phyloP scores from a whole-genome alignment of 352 stramenopile genomes.

The Plasmopara viticola region DNA sequence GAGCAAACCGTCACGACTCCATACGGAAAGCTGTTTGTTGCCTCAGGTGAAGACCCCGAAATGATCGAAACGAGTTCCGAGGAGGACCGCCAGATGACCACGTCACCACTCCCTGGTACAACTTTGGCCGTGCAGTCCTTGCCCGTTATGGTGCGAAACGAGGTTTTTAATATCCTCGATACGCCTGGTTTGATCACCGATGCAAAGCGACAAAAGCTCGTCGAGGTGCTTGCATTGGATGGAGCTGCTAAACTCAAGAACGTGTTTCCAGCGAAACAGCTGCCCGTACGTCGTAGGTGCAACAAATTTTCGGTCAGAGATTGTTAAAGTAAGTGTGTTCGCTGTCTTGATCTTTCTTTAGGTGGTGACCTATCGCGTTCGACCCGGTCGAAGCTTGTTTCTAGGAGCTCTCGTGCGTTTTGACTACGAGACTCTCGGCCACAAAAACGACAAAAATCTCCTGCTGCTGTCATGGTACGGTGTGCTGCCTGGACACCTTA shows the following conservation, averaged over 20 bases:
- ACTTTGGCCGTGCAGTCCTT: constrained; percentile 83
- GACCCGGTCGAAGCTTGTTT: constrained; percentile 67
- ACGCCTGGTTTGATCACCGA: constrained; percentile 76
- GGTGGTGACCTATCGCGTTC: constrained; percentile 65
- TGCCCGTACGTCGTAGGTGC: constrained; percentile 36
- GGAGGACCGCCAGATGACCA: constrained; percentile 75
- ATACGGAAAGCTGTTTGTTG: constrained; percentile 39
- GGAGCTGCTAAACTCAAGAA: constrained; percentile 58
- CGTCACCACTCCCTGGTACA: constrained; percentile 86
- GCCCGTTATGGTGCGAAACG: constrained; percentile 71
- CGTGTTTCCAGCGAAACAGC: constrained; percentile 68
- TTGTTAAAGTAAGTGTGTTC: not conserved
- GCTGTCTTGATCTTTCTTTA: constrained; percentile 15
- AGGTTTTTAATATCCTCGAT: constrained; percentile 79
- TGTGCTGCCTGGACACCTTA: constrained; percentile 76
- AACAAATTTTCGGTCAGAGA: not conserved
- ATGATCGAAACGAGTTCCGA: constrained; percentile 66
- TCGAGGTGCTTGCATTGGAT: constrained; percentile 72
- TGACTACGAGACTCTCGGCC: constrained; percentile 55
- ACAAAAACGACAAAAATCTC: constrained; percentile 41
- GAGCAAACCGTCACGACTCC: constrained; percentile 18
- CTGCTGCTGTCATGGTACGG: constrained; percentile 77
- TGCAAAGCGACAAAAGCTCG: constrained; percentile 65
- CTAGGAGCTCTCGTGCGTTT: constrained; percentile 68
- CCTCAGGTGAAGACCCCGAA: constrained; percentile 49